Conservation (phyloP, 225 moss, liverwort and hornwort species). For the Polytrichum commune region DNA sequence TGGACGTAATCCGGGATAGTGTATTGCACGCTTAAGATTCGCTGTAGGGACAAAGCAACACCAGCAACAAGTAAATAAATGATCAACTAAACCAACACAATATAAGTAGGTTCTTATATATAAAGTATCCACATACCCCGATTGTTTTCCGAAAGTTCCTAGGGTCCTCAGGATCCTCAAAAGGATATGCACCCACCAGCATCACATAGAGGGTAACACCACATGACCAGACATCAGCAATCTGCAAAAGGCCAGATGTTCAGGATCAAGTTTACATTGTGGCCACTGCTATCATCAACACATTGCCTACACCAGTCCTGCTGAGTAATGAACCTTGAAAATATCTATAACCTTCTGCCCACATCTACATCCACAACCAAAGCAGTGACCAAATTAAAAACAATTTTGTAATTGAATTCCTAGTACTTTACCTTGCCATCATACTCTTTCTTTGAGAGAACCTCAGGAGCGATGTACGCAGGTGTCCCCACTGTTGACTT, state of each 20-base stretch:
- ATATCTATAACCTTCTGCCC: no score
- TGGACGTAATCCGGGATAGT: slow-evolving; percentile 93
- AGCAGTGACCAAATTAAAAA: background rate
- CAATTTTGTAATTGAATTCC: background rate
- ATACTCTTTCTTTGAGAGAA: slow-evolving; percentile 95
- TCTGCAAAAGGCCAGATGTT: slow-evolving; percentile 14
- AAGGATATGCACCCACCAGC: slow-evolving; percentile 98
- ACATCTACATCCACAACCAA: background rate
- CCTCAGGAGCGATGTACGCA: slow-evolving; percentile 96
- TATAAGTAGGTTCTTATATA: no score
- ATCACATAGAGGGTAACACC: slow-evolving; percentile 97
- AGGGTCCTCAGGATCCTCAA: slow-evolving; percentile 97
- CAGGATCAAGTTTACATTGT: no score
- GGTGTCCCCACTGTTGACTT: slow-evolving; percentile 99
- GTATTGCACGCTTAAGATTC: slow-evolving; percentile 96
- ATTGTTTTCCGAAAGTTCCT: slow-evolving; percentile 94
- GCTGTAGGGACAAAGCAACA: slow-evolving; percentile 16
- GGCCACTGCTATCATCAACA: no score
- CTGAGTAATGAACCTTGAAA: no score
- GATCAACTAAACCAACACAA: no score
- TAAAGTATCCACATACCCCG: slow-evolving; percentile 41
- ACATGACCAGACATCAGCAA: slow-evolving; percentile 98
- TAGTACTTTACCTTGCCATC: slow-evolving; percentile 80
- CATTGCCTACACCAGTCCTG: no score
- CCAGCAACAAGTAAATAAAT: no score